Base-by-base conservation (phyloP, 2,329 filamentous ascomycete species). In the Sporothrix pseudoabietina region DNA sequence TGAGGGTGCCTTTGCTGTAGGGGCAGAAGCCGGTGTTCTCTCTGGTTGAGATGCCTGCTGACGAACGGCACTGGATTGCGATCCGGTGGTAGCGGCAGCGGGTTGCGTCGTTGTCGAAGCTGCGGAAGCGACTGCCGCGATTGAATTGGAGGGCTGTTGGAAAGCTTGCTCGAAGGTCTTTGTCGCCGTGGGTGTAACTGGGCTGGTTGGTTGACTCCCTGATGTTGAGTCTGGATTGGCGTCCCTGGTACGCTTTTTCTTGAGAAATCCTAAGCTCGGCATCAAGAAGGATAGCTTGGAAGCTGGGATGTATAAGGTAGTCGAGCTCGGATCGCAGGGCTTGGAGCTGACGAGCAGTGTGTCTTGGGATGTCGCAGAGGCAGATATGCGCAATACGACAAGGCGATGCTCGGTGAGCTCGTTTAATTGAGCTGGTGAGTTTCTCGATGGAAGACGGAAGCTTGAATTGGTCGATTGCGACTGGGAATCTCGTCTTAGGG, bases 181-280 rank as follows among this genome's bases (percentile, higher is more conserved):
- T 76, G 84, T 84, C 72, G 84, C 84, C 76, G 86, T 86, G 74
- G 88, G 87, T 75, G 89, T 90, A 78, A 89, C 84, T 75, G 89
- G 87, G 79, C 89, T 90, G 77, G 86, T 87, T 77, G 89, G 87
- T 81, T 91, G 87, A 80, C 87, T 91, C 77, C 87, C 86, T 79
- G 90, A 86, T 80, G 90, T 89, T 78, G 87, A 87, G 81, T 93
- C 90, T 81, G 89, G 87, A 81, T 90, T 89, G 81, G 90, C 92
- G 86, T 98, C 94, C 89, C 94, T 97, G 85, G 94, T 97, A 89
- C 94, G 91, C 89, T 97, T 97, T 89, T 97, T 98, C 89, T 98
- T 98, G 82, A 98, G 90, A 82, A 98, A 94, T 83, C 94, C 94
- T 87, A 98, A 89, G 83, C 89, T 93, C 90, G 94, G 96, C 96